Percentiles rank a stretch among this genome's conserved stretches.
Evolutionary conservation across 2,329 filamentous ascomycete genomes (phyloP).

Genomic region (Trichoderma citrinoviride): DNA sequence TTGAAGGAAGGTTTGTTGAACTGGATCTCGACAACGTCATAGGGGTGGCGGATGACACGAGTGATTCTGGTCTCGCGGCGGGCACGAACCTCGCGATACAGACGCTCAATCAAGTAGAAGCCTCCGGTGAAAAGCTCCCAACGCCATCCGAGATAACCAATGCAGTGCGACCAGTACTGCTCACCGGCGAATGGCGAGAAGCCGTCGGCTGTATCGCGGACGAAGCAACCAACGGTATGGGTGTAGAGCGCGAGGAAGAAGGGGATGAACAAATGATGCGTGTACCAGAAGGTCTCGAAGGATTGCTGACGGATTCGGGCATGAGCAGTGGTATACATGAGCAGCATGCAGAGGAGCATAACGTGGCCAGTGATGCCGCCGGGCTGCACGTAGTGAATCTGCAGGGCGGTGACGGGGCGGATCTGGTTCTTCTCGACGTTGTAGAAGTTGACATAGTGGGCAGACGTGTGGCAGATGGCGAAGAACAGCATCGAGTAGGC

Average conservation of each 20-base stretch:
- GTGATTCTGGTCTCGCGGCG: conserved; percentile 84
- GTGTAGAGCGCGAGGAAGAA: conserved; percentile 94
- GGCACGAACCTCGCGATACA: conserved; percentile 87
- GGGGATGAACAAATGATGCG: conserved; percentile 95
- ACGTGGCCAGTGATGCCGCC: conserved; percentile 94
- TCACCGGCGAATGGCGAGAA: conserved; percentile 82
- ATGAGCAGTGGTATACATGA: conserved; percentile 97
- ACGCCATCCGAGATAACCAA: conserved; percentile 94
- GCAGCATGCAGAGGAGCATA: conserved; percentile 98
- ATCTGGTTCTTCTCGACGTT: conserved; percentile 87
- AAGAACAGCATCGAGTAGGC: conserved; percentile 88
- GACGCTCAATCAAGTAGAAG: conserved; percentile 80
- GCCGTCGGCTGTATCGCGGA: conserved; percentile 70
- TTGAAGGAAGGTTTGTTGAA: conserved; percentile 95
- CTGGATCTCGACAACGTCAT: conserved; percentile 95
- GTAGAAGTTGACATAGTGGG: conserved; percentile 98
- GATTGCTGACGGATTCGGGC: conserved; percentile 92
- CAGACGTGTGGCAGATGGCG: conserved; percentile 69
- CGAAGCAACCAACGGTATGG: conserved; percentile 94
- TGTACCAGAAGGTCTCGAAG: conserved; percentile 99
- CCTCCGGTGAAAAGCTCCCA: conserved; percentile 89
- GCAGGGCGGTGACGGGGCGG: conserved; percentile 72
- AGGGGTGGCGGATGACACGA: conserved; percentile 92
- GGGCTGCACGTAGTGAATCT: conserved; percentile 88
- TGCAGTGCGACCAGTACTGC: conserved; percentile 85